Evolutionary conservation across 306 rosid species (phyloP).

Genomic region (Trifolium pratense): DNA sequence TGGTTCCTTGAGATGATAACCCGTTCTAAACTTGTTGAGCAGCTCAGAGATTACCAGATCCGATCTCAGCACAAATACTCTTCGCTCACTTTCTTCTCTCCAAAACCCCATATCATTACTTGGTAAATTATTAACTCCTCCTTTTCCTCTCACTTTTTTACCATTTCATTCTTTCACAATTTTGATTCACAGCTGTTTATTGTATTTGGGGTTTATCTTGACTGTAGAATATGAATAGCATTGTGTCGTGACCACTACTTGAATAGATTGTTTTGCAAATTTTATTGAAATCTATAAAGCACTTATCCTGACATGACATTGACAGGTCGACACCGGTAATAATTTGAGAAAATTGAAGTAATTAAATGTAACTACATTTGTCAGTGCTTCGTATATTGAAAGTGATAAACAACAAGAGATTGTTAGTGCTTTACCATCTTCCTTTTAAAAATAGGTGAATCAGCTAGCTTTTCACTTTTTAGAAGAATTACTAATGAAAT

Average conservation of each 20-base stretch:
- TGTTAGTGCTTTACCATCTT: no score
- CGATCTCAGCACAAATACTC: slow-evolving; percentile 61
- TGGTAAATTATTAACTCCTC: slow-evolving; percentile 41
- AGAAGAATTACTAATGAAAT: no score
- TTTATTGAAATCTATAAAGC: neutral
- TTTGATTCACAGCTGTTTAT: neutral
- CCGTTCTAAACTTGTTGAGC: slow-evolving; percentile 68
- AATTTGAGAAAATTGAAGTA: neutral
- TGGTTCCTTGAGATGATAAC: slow-evolving; percentile 51
- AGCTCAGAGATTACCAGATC: slow-evolving; percentile 74
- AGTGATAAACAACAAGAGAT: no score
- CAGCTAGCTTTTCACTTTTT: no score
- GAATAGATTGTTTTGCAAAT: slow-evolving; percentile 11
- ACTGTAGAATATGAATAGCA: neutral
- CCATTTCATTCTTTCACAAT: neutral
- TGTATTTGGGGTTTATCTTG: neutral
- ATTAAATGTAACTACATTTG: neutral
- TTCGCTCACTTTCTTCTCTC: slow-evolving; percentile 64
- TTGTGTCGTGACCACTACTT: slow-evolving; percentile 24
- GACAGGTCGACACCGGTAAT: neutral
- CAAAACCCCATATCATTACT: slow-evolving; percentile 56
- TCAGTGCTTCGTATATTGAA: no score
- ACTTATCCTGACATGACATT: neutral
- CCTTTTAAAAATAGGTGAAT: no score
- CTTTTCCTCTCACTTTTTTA: neutral